A percentile compares a stretch with the other conserved stretches of the same genome.
phyloP scores from a whole-genome alignment of 768 basidiomycete species.

The Mrakia hoshinonis region DNA sequence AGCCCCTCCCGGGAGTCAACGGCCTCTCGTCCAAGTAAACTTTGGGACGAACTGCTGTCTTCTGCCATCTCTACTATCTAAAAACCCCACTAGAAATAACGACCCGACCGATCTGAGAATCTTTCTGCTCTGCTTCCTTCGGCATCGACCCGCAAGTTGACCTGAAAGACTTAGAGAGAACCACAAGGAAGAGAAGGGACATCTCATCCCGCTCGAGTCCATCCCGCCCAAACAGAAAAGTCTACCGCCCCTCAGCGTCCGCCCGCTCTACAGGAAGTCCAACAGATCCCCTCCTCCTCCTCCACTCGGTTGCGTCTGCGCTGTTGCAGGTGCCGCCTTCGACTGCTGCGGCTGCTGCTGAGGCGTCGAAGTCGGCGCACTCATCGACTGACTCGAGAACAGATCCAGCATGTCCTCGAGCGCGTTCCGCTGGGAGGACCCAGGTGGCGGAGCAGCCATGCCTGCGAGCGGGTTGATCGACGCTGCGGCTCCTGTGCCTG shows the following conservation, averaged over 20 bases:
- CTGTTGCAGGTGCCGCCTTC: background rate
- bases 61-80: too few relatives aligned
- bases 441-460: slow-evolving; percentile 1
- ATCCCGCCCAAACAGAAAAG: too few relatives aligned
- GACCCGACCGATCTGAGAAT: too few relatives aligned
- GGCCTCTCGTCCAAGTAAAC: background rate
- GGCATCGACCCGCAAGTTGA: too few relatives aligned
- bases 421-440: slow-evolving; percentile 13
- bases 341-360: background rate
- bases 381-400: slow-evolving; percentile 16
- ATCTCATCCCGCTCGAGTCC: too few relatives aligned
- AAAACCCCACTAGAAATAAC: too few relatives aligned
- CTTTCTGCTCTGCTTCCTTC: too few relatives aligned
- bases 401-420: slow-evolving; percentile 29
- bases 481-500: background rate
- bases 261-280: slow-evolving; percentile 6
- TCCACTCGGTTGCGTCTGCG: background rate
- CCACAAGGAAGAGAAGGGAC: too few relatives aligned
- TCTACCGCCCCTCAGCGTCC: too few relatives aligned
- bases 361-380: background rate
- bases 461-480: slow-evolving; percentile 2
- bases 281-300: slow-evolving; percentile 10
- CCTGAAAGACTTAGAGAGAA: too few relatives aligned
- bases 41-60: too few relatives aligned
- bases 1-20: slow-evolving; percentile 38